Conservation (phyloP, 75 land plant species). For the Picea sitchensis region DNA sequence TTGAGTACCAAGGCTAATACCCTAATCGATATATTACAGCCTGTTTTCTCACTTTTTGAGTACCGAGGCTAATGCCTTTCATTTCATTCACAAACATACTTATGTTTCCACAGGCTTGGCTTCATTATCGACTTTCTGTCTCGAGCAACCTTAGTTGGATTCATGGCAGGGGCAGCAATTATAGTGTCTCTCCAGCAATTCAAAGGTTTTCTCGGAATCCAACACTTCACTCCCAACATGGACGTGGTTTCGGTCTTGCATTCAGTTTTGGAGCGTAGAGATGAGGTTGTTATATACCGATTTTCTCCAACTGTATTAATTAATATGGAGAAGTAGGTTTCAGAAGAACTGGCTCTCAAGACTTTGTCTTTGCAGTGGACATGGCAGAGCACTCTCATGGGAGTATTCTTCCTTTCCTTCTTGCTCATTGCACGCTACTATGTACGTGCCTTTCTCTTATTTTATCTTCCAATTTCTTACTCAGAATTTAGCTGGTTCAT, state of each 20-base stretch:
- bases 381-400: constrained; percentile 47
- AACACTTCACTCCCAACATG: constrained; percentile 57
- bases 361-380: constrained; percentile 52
- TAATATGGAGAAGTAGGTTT: too few species aligned
- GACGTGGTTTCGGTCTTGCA: constrained; percentile 64
- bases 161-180: constrained; percentile 87
- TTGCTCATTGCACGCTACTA: constrained; percentile 35
- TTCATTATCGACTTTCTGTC: constrained; percentile 84
- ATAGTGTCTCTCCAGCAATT: constrained; percentile 79
- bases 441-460: constrained; percentile 20
- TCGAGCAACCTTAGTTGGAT: constrained; percentile 81
- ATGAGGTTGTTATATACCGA: constrained; percentile 37
- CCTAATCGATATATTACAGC: too few species aligned
- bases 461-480: neutral
- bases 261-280: constrained; percentile 58
- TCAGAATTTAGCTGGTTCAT: neutral
- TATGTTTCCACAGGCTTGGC: constrained; percentile 53
- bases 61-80: too few species aligned
- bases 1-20: too few species aligned
- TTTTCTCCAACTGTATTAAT: too few species aligned
- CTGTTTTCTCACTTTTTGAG: too few species aligned
- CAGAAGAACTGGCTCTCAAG: too few species aligned
- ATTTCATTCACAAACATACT: too few species aligned
- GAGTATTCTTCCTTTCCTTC: constrained; percentile 39
- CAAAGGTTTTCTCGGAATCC: constrained; percentile 66